Conservation (phyloP, 768 basidiomycete species). For the Pseudohyphozyma bogoriensis region DNA sequence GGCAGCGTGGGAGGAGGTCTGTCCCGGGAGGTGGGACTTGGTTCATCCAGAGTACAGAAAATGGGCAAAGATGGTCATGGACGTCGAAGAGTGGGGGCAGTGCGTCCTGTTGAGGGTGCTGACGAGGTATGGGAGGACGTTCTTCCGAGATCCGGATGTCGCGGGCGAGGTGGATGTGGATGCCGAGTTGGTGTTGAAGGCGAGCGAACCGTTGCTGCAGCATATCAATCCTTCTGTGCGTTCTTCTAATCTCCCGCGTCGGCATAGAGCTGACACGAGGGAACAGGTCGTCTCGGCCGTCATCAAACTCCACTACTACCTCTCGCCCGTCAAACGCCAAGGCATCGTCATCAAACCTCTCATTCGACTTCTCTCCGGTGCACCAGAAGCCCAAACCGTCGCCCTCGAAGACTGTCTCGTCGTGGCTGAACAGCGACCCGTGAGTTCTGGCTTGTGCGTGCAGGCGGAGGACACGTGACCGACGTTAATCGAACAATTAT, state of each 20-base stretch:
- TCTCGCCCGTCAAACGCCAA: conserved; percentile 51
- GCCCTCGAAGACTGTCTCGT: conserved; percentile 60
- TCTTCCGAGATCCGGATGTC: conserved; percentile 25
- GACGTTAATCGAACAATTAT: neutral
- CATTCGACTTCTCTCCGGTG: conserved; percentile 53
- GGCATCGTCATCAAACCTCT: conserved; percentile 59
- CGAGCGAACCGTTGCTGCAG: conserved; percentile 66
- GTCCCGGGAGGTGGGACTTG: conserved; percentile 68
- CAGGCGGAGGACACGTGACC: neutral
- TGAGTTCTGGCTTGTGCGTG: no score
- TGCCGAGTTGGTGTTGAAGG: conserved; percentile 60
- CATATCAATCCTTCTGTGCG: conserved; percentile 79
- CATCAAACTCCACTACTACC: conserved; percentile 62
- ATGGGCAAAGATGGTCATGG: conserved; percentile 69
- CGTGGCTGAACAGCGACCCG: conserved; percentile 57
- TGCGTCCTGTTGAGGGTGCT: conserved; percentile 66
- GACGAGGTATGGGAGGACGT: conserved; percentile 62
- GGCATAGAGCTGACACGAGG: neutral
- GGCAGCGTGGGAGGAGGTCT: conserved; percentile 75
- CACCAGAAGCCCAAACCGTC: conserved; percentile 59
- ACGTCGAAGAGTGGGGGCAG: conserved; percentile 97
- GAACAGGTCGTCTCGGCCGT: conserved; percentile 74
- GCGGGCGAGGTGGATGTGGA: conserved; percentile 51
- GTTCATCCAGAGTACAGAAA: conserved; percentile 80
- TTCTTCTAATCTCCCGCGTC: neutral